Evolutionary conservation across 306 rosid species (phyloP).

Genomic region (Castanea crenata): DNA sequence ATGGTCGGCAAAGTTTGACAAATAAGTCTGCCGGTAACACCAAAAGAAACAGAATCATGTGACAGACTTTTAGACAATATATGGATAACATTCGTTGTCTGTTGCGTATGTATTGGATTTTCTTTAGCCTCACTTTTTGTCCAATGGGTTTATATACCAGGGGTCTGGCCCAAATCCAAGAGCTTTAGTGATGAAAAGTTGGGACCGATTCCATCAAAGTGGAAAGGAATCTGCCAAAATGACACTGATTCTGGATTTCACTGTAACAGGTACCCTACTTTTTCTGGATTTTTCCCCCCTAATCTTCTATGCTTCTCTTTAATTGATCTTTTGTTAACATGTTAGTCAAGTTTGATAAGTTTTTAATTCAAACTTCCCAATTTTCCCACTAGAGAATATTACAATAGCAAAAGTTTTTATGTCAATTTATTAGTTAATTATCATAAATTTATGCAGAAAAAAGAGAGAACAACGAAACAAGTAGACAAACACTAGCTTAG

Average conservation of each 20-base stretch:
- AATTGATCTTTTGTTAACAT: no score
- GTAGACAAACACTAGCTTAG: no score
- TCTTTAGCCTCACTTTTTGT: slow-evolving; percentile 24
- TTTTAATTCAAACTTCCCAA: no score
- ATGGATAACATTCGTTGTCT: slow-evolving; percentile 5
- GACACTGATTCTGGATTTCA: slow-evolving; percentile 42
- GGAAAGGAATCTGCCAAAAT: slow-evolving; percentile 81
- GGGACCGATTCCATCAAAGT: slow-evolving; percentile 82
- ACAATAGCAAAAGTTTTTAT: no score
- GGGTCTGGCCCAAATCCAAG: slow-evolving; percentile 83
- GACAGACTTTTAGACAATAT: background rate
- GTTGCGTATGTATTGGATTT: slow-evolving; percentile 3
- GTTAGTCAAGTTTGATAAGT: no score
- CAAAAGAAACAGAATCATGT: background rate
- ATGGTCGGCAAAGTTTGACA: background rate
- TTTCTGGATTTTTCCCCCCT: background rate
- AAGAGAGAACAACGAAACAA: no score
- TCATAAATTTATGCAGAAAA: no score
- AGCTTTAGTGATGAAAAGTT: slow-evolving; percentile 63
- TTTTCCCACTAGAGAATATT: no score
- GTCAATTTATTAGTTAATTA: no score
- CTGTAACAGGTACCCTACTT: slow-evolving; percentile 63
- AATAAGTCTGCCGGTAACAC: background rate
- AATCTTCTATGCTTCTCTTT: background rate
- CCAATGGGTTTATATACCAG: slow-evolving; percentile 23